A percentile compares a stretch with the other conserved stretches of the same genome.
phyloP scores from a whole-genome alignment of 2,329 filamentous ascomycete genomes.

The Fusarium oxysporum region DNA sequence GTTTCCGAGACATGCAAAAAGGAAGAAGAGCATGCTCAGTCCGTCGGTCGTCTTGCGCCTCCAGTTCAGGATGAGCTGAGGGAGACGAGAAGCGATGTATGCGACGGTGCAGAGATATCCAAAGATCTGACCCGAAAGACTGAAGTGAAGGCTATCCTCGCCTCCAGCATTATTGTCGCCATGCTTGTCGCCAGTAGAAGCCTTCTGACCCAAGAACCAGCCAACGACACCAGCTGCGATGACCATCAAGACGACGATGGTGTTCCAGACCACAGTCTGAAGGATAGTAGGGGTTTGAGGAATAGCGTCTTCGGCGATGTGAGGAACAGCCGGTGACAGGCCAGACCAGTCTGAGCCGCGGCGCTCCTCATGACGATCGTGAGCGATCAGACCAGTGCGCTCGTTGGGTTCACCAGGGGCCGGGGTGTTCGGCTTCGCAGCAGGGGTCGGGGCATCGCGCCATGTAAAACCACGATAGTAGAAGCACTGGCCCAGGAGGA shows the following conservation, averaged over 20 bases:
- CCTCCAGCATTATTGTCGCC: conserved; percentile 54
- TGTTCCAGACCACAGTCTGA: conserved; percentile 78
- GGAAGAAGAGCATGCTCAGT: conserved; percentile 92
- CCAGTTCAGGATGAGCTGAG: conserved; percentile 92
- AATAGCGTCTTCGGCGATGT: conserved; percentile 65
- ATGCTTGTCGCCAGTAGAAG: conserved; percentile 54
- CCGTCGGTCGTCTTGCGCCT: conserved; percentile 93
- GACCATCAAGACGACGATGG: conserved; percentile 81
- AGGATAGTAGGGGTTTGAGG: conserved; percentile 62
- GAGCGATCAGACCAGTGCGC: conserved; percentile 54
- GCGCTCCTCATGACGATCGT: conserved; percentile 52
- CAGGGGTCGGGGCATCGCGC: conserved; percentile 63
- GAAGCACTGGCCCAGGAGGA: conserved; percentile 89
- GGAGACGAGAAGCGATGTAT: conserved; percentile 89
- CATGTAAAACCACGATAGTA: conserved; percentile 91
- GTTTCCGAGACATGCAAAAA: conserved; percentile 96
- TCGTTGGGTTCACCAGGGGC: conserved; percentile 59
- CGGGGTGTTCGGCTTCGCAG: conserved; percentile 54
- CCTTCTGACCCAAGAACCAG: conserved; percentile 75
- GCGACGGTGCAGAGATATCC: conserved; percentile 91
- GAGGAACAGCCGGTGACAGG: conserved; percentile 84
- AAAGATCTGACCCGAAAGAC: conserved; percentile 85
- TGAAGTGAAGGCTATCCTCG: conserved; percentile 71
- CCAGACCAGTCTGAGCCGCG: conserved; percentile 69
- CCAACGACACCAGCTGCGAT: conserved; percentile 85